Base-by-base conservation (phyloP, 208 protist genomes). In the Acanthamoeba healyi region DNA sequence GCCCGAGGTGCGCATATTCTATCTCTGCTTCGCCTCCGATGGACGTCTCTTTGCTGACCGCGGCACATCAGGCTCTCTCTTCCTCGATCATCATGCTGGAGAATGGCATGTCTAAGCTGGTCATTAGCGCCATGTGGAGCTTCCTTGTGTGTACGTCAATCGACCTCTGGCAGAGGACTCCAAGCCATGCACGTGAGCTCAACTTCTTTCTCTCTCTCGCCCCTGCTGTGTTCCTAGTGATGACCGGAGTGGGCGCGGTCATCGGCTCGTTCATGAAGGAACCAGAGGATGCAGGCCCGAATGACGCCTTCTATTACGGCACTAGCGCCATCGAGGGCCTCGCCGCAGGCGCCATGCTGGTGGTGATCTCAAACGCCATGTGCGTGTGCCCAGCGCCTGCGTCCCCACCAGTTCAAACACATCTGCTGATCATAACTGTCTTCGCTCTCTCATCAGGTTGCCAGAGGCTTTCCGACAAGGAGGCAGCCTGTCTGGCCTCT, bases 281-380 rank as follows among this genome's bases (percentile, higher is more conserved):
- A 26, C 70, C 70, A 0, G 70, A 49, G 29, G 19, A 79, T n/a
- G 38, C 70, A 7, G 32, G 36, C 0, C 38, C 70, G 22, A 46
- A 46, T 12, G 36, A 79, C 22, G 70, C 70, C 32, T 79, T 79
- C 70, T 79, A 79, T 12, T 79, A 29, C 4, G 70, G 70, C 34
- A 46, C 32, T 3, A 46, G 36, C 7, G 7, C 38, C 26, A 46
- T 79, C 17, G 70, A 79, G 26, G 70, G 70, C 12, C 32, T 79
- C 12, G 32, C 70, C 5, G 70, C 70, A 10, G 70, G 70, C 2
- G 70, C 70, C 38, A 49, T 46, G 38, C 70, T 79, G 1, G 70
- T 79, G 32, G 38, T 79, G 34, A 79, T 79, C 70, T 49, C 70
- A 32, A 79, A 79, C 34, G 70, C 38, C 70, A 79, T 79, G 70